Evolutionary conservation across 352 stramenopile species (phyloP).

Genomic region (Phytophthora kernoviae): DNA sequence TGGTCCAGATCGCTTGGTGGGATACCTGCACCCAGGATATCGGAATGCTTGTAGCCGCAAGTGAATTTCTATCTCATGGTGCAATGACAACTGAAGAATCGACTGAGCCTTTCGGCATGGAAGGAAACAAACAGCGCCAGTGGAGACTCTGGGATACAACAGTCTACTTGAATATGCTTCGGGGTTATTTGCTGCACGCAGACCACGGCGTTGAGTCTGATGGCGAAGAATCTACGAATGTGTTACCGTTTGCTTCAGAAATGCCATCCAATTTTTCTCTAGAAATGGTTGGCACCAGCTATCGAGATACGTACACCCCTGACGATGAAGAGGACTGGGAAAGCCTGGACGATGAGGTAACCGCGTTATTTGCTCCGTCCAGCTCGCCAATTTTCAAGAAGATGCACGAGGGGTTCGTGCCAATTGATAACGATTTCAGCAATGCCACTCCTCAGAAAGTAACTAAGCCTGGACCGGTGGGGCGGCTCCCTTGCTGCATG

Average conservation of each 20-base stretch:
- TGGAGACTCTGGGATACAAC: conserved; percentile 67
- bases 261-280: conserved; percentile 63
- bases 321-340: conserved; percentile 21
- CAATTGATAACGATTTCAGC: conserved; percentile 54
- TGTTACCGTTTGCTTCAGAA: conserved; percentile 39
- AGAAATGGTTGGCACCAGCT: conserved; percentile 66
- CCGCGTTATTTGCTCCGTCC: conserved; percentile 35
- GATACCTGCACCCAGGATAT: conserved; percentile 60
- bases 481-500: conserved; percentile 21
- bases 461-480: conserved; percentile 12
- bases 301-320: conserved; percentile 38
- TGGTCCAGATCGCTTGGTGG: conserved; percentile 71
- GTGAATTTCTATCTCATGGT: conserved; percentile 67
- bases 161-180: conserved; percentile 60
- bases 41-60: conserved; percentile 50
- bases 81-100: conserved; percentile 12
- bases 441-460: conserved; percentile 27
- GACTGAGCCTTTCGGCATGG: background rate
- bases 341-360: conserved; percentile 29
- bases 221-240: conserved; percentile 9
- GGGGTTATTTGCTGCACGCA: conserved; percentile 57
- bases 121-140: background rate
- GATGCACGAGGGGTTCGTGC: conserved; percentile 55
- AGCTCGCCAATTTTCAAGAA: conserved; percentile 34
- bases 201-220: conserved; percentile 10